Percentiles rank a stretch among this genome's conserved stretches.
Conservation (phyloP, 2,329 filamentous ascomycete species). For the Tympanopsis confertula region DNA sequence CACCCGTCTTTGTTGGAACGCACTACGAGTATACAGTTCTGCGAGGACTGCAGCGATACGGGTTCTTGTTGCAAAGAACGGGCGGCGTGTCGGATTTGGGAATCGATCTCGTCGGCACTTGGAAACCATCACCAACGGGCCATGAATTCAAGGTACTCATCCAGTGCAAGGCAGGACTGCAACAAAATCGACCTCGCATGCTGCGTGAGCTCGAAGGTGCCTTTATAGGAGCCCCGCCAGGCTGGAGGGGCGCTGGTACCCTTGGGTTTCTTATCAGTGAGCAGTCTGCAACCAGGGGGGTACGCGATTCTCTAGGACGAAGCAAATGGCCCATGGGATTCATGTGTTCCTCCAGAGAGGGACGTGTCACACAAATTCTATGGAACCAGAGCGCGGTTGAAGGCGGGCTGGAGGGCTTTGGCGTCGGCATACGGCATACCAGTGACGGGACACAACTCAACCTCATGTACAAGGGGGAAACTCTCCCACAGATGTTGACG, state of each 20-base stretch:
- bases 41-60: conserved; percentile 40
- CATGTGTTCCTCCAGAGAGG: conserved; percentile 45
- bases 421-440: conserved; percentile 33
- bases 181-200: conserved; percentile 35
- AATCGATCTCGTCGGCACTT: conserved; percentile 64
- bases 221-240: conserved; percentile 59
- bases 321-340: conserved; percentile 64
- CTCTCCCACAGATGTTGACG: conserved; percentile 2
- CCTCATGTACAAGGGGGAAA: conserved; percentile 5
- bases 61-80: conserved; percentile 53
- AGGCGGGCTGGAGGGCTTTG: conserved; percentile 48
- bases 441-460: conserved; percentile 5
- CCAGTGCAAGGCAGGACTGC: conserved; percentile 60
- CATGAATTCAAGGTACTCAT: conserved; percentile 27
- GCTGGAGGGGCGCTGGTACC: conserved; percentile 55
- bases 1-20: conserved; percentile 59
- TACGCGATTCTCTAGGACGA: conserved; percentile 58
- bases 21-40: conserved; percentile 65
- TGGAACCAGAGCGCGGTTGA: conserved; percentile 60
- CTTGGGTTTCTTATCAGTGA: conserved; percentile 63
- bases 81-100: conserved; percentile 59
- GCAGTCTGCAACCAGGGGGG: conserved; percentile 63
- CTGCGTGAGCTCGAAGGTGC: conserved; percentile 73
- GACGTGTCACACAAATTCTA: conserved; percentile 52
- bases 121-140: conserved; percentile 25